Base-by-base conservation (phyloP, 306 rosid species). In the Datisca glomerata region DNA sequence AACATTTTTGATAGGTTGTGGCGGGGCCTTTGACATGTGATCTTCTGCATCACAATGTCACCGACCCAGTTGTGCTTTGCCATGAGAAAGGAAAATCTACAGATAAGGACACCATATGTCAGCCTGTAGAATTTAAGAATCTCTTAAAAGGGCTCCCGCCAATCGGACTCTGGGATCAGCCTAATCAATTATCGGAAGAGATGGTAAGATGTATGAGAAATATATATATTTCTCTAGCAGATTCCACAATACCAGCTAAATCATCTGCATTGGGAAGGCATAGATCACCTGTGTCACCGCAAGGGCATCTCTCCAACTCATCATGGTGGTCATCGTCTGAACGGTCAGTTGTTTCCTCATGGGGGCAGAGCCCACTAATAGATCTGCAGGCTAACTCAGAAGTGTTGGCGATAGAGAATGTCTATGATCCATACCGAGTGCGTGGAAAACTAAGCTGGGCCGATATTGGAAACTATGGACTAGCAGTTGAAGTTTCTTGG, bases 311-410 rank as follows among this genome's bases (percentile, higher is more conserved):
- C 25, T 66, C 80, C 31, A 60, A 42, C 62, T 72, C 75, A 15
- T 75, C 79, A 22, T 75, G 85, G 85, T 75, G 92, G 85, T 72
- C 92, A 43, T 72, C 76, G 43, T 75, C 92, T 8, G 84, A 79
- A 57, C 74, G 64, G 45, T 75, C 92, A 4, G 44, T 68, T 27
- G 59, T 70, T 42, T 75, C 78, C 13, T 69, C 78, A 12, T 53
- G 69, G 77, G 60, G 66, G 33, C 74, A 67, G 45, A 80, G 80
- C 61, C 85, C 92, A n/a, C 92, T 65, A 27, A 65, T 80, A 37
- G 68, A 72, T 53, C 32, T 68, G 35, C 65, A 56, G 4, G 45
- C 68, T 48, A 68, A 65, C 66, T 72, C 78, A 18, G 73, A 72
- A 51, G 75, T 75, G 33, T 60, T 80, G 60, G 69, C 80, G 45